phyloP scores from a whole-genome alignment of 2,329 filamentous ascomycete species.

The Colletotrichum agaves region DNA sequence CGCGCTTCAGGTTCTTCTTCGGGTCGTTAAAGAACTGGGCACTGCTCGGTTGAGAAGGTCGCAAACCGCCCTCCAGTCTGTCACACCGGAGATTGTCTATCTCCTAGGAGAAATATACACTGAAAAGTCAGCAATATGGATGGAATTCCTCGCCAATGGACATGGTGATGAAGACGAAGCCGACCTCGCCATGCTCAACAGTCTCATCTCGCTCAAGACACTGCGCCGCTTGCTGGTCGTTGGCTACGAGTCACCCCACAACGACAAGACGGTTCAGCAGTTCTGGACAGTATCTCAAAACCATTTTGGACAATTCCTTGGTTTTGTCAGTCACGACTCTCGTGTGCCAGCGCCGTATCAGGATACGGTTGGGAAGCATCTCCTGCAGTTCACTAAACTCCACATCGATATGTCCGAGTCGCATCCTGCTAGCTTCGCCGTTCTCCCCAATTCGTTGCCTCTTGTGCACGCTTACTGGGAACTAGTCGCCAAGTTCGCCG shows the following conservation, averaged over 20 bases:
- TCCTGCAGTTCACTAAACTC: slow-evolving; percentile 90
- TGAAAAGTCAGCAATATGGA: slow-evolving; percentile 77
- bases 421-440: slow-evolving; percentile 84
- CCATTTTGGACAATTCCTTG: slow-evolving; percentile 82
- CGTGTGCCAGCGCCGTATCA: slow-evolving; percentile 64
- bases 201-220: slow-evolving; percentile 80
- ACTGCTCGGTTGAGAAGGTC: slow-evolving; percentile 81
- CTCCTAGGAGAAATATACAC: slow-evolving; percentile 83
- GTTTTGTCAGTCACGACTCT: slow-evolving; percentile 68
- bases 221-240: slow-evolving; percentile 81
- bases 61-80: slow-evolving; percentile 79
- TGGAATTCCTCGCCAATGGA: slow-evolving; percentile 66
- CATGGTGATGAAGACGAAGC: slow-evolving; percentile 68
- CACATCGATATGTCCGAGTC: slow-evolving; percentile 85
- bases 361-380: slow-evolving; percentile 81
- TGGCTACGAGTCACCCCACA: slow-evolving; percentile 86
- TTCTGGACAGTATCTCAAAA: slow-evolving; percentile 84
- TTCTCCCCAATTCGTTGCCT: slow-evolving; percentile 81
- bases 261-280: slow-evolving; percentile 77
- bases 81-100: slow-evolving; percentile 86
- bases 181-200: slow-evolving; percentile 77
- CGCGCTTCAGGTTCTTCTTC: slow-evolving; percentile 80
- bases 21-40: slow-evolving; percentile 90
- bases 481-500: slow-evolving; percentile 79
- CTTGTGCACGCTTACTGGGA: slow-evolving; percentile 89